Evolutionary conservation across 2,329 filamentous ascomycete genomes (phyloP).

Genomic region (Exophiala spinifera): DNA sequence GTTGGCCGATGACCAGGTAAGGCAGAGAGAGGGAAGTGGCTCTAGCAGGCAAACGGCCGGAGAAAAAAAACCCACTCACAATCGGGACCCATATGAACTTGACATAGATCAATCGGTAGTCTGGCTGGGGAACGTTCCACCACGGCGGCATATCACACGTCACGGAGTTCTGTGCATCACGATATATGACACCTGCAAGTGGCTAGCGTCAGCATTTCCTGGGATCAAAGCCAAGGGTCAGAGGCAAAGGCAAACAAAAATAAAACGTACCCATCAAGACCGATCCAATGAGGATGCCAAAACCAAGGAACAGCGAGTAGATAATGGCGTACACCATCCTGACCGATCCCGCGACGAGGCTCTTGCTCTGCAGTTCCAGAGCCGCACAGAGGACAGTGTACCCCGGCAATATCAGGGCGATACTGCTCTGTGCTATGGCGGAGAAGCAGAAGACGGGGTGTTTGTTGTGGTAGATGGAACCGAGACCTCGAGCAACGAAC

Average conservation of each 20-base stretch:
- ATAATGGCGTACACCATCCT: conserved; percentile 72
- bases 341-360: conserved; percentile 66
- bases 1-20: background rate
- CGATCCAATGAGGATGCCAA: conserved; percentile 67
- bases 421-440: conserved; percentile 66
- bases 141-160: conserved; percentile 13
- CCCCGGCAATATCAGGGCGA: conserved; percentile 70
- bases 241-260: no score
- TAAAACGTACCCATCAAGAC: conserved; percentile 57
- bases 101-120: conserved; percentile 27
- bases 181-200: conserved; percentile 3
- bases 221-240: no score
- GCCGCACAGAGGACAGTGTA: conserved; percentile 60
- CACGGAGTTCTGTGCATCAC: conserved; percentile 6
- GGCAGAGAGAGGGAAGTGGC: background rate
- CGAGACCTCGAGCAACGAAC: conserved; percentile 65
- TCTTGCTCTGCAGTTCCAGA: conserved; percentile 66
- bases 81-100: conserved; percentile 68
- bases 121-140: conserved; percentile 2
- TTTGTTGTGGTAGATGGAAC: conserved; percentile 57
- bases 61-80: no score
- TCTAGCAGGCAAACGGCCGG: no score
- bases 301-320: conserved; percentile 69
- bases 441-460: conserved; percentile 64
- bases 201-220: background rate